Percentiles rank a stretch among this genome's conserved stretches.
Evolutionary conservation across 306 rosid species (phyloP).

Genomic region (apple (Malus domestica)): DNA sequence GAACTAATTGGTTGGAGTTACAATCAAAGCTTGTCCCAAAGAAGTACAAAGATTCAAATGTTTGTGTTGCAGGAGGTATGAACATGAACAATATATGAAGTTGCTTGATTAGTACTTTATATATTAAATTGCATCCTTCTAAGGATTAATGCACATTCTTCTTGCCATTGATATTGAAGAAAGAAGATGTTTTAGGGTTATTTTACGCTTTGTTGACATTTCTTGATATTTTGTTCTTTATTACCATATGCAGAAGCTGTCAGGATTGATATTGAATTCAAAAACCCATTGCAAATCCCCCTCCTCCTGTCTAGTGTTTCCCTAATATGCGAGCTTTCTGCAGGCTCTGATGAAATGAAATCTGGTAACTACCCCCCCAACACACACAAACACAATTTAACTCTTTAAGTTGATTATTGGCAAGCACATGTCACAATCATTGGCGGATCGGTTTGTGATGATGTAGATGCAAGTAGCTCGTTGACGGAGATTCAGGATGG

Average conservation of each 20-base stretch:
- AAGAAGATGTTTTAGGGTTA: background rate
- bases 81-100: slow-evolving; percentile 15
- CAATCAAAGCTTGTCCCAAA: slow-evolving; percentile 65
- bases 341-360: slow-evolving; percentile 37
- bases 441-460: slow-evolving; percentile 23
- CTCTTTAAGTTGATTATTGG: slow-evolving; percentile 8
- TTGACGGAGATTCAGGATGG: slow-evolving; percentile 25
- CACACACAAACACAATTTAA: background rate
- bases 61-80: slow-evolving; percentile 92
- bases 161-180: background rate
- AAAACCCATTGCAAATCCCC: slow-evolving; percentile 82
- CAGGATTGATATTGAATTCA: slow-evolving; percentile 72
- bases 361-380: slow-evolving; percentile 38
- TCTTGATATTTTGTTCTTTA: slow-evolving; percentile 4
- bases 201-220: background rate
- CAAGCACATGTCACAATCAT: slow-evolving; percentile 5
- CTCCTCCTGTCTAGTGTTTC: slow-evolving; percentile 66
- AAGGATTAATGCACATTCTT: background rate
- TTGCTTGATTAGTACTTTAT: slow-evolving; percentile 5
- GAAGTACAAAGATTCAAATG: slow-evolving; percentile 52
- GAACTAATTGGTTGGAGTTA: slow-evolving; percentile 87
- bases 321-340: slow-evolving; percentile 63
- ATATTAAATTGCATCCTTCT: background rate
- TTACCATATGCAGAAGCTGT: slow-evolving; percentile 65
- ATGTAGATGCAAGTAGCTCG: slow-evolving; percentile 50